Evolutionary conservation across 306 rosid genomes (phyloP).

Genomic region (Leucaena leucocephala): DNA sequence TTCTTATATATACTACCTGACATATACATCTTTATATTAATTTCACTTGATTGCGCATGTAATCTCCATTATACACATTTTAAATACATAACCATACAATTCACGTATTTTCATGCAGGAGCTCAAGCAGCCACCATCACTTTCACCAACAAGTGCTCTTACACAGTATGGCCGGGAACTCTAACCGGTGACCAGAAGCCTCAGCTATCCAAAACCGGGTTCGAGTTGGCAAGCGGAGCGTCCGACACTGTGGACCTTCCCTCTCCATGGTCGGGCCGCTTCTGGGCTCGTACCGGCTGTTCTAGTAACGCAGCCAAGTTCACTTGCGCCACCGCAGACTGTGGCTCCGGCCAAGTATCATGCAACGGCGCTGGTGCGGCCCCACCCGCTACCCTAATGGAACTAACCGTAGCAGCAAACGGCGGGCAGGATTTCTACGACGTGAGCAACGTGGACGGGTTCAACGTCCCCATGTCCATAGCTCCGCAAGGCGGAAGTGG

Average conservation of each 20-base stretch:
- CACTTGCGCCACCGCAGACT: conserved; percentile 62
- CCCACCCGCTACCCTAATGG: conserved; percentile 55
- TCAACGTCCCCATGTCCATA: conserved; percentile 58
- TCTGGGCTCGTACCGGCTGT: conserved; percentile 66
- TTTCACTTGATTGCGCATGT: too few species aligned
- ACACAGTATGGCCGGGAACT: conserved; percentile 68
- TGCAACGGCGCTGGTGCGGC: conserved; percentile 66
- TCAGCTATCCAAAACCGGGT: conserved; percentile 58
- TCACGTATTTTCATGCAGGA: neutral
- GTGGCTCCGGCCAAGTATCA: conserved; percentile 51
- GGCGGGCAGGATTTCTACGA: conserved; percentile 68
- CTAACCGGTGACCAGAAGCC: conserved; percentile 49
- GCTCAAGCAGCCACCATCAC: conserved; percentile 45
- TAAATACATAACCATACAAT: too few species aligned
- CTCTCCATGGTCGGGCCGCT: conserved; percentile 62
- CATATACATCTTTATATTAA: too few species aligned
- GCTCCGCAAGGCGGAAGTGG: conserved; percentile 52
- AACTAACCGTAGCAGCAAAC: conserved; percentile 43
- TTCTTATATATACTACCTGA: too few species aligned
- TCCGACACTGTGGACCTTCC: conserved; percentile 34
- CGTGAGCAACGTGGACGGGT: conserved; percentile 70
- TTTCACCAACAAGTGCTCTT: conserved; percentile 51
- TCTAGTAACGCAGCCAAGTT: conserved; percentile 43
- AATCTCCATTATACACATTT: too few species aligned
- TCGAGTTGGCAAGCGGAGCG: conserved; percentile 43